Base-by-base conservation (phyloP, 2,329 filamentous ascomycete species). In the Talaromyces pinophilus region DNA sequence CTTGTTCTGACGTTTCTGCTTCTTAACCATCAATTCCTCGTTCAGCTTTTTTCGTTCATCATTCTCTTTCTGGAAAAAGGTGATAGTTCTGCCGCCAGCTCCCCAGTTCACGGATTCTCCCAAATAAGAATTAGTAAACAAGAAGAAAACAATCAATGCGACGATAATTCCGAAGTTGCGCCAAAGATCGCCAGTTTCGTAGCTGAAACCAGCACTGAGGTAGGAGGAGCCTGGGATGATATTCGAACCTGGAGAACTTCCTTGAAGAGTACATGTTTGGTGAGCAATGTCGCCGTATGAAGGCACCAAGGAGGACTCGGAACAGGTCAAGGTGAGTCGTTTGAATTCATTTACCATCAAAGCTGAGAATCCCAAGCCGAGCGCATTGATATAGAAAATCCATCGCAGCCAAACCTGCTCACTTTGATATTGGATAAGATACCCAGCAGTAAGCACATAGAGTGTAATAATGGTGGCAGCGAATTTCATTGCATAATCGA, bases 311-410 rank as follows among this genome's bases (percentile, higher is more conserved):
- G 87, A 91, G 54, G 85, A 83, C 1, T 82, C 82, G 0, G 86
- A 86, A 73, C 93, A 97, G 0, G 85, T 87, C 75, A 96, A 81
- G 33, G 88, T 83, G 50, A 91, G 82, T 11, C 86, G 80, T 42
- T 84, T 83, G 72, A 97, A 96, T 74, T 97, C 93, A 72, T 96
- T 97, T 72, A 91, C 87, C 91, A 96, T 95, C 78, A 97, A 78
- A 1, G 88, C 82, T 11, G 89, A 86, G 74, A 97, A 96, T 0
- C 88, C 87, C 1, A 95, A 83, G 55, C 91, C 92, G 0, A 93
- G 81, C 0, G 88, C 84, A 68, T 93, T 92, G 76, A 93, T 81
- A 82, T 89, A 94, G 28, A 69, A 72, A 33, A 76, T 74, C 92
- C 92, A 95, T 19, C 90, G 83, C 5, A 93, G 76, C 89, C 91